Percentiles rank a stretch among this genome's conserved stretches.
These are phyloP conservation scores for Naematelia aurantialba DNA, from an alignment of 768 basidiomycete genomes.

Conservation along the genomic window DNA sequence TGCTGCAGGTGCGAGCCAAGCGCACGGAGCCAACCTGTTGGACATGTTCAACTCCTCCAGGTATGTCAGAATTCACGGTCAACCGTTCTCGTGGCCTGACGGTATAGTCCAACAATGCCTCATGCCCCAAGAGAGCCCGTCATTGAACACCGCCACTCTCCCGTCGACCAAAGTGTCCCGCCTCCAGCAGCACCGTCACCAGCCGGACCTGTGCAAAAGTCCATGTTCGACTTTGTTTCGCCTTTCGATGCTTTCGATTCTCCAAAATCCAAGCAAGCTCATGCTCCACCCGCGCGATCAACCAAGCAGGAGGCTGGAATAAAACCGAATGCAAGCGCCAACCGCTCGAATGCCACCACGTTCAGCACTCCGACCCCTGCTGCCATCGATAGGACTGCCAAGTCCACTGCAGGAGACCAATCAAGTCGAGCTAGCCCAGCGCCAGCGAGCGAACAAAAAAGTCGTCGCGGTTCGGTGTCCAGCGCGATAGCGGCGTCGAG, in stretches of 20 bases:
- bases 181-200: conserved; percentile 9
- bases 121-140: conserved; percentile 4
- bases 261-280: neutral
- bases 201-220: conserved; percentile 11
- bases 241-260: conserved; percentile 41
- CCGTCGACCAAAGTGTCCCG: neutral
- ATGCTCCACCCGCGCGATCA: neutral
- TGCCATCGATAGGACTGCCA: neutral
- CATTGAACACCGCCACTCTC: neutral
- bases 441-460: neutral
- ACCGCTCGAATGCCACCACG: neutral
- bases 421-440: neutral
- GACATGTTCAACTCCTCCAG: neutral
- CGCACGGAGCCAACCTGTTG: neutral
- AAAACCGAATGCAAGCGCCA: neutral
- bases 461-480: neutral
- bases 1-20: neutral
- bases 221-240: conserved; percentile 42
- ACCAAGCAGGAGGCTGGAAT: neutral
- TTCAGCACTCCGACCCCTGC: neutral
- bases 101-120: neutral
- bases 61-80: neutral
- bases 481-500: neutral
- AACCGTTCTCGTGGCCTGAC: neutral
- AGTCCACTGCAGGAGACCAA: neutral